Conservation (phyloP, 2,329 filamentous ascomycete species). For the Beauveria varroae region DNA sequence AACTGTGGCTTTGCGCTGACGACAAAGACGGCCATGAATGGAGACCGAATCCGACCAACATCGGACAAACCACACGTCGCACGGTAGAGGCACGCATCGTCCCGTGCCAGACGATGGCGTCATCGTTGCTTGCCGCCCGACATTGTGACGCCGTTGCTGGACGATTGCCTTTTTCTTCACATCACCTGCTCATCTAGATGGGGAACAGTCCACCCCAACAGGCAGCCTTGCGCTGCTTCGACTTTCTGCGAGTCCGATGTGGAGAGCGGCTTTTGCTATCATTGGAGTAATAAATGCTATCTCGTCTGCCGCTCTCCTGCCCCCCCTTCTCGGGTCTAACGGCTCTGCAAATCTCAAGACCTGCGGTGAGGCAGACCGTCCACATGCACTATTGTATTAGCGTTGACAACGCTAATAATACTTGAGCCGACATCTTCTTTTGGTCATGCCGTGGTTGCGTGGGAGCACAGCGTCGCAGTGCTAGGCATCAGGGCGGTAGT, state of each 20-base stretch:
- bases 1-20: neutral
- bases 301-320: neutral
- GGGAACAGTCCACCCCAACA: neutral
- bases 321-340: neutral
- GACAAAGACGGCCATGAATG: neutral
- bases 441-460: neutral
- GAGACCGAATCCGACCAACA: neutral
- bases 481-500: neutral
- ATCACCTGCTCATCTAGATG: slow-evolving; percentile 1
- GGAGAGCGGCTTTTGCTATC: neutral
- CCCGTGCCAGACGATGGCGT: neutral
- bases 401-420: neutral
- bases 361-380: neutral
- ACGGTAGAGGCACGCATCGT: neutral
- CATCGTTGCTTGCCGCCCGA: neutral
- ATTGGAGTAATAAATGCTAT: neutral
- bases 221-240: neutral
- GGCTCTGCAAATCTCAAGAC: slow-evolving; percentile 5
- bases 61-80: neutral
- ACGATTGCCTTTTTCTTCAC: neutral
- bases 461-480: neutral
- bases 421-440: neutral
- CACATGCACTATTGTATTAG: neutral
- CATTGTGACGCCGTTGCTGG: neutral
- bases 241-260: neutral